phyloP scores from a whole-genome alignment of 352 stramenopile species.

The Phytophthora quininea region DNA sequence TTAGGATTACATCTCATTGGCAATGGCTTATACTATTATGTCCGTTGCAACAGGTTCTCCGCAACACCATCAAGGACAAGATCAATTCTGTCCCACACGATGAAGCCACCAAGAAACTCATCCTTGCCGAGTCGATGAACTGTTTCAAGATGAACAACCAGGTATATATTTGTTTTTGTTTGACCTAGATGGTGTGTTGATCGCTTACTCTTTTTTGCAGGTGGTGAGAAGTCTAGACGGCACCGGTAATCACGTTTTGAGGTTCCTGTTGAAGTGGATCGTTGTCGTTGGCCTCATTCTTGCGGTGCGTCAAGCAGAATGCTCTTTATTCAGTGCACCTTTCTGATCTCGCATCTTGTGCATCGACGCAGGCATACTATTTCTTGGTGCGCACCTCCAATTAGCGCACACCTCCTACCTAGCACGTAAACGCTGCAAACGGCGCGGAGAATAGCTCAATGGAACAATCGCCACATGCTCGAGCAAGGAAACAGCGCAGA shows the following conservation, averaged over 20 bases:
- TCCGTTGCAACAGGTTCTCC: slow-evolving; percentile 38
- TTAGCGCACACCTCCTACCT: too few relatives aligned
- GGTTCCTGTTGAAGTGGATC: slow-evolving; percentile 69
- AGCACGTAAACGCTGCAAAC: too few relatives aligned
- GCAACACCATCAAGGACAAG: slow-evolving; percentile 60
- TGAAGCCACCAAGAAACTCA: slow-evolving; percentile 47
- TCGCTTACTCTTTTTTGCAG: slow-evolving; percentile 16
- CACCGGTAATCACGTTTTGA: slow-evolving; percentile 44
- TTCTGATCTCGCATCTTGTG: too few relatives aligned
- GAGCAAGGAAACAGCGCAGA: too few relatives aligned
- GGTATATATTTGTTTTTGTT: slow-evolving; percentile 17
- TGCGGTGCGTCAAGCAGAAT: slow-evolving; percentile 34
- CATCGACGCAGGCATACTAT: too few relatives aligned
- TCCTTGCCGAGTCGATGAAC: slow-evolving; percentile 57
- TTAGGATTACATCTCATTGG: not conserved
- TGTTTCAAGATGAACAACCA: slow-evolving; percentile 80
- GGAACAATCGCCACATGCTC: too few relatives aligned
- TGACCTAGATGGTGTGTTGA: too few relatives aligned
- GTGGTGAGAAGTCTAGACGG: slow-evolving; percentile 72
- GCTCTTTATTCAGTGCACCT: too few relatives aligned
- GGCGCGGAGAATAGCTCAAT: too few relatives aligned
- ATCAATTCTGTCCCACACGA: slow-evolving; percentile 57
- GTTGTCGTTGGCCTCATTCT: slow-evolving; percentile 57
- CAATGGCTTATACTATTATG: not conserved
- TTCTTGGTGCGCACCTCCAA: too few relatives aligned